Base-by-base conservation (phyloP, 768 basidiomycete species). In the Lyophyllum shimeji region DNA sequence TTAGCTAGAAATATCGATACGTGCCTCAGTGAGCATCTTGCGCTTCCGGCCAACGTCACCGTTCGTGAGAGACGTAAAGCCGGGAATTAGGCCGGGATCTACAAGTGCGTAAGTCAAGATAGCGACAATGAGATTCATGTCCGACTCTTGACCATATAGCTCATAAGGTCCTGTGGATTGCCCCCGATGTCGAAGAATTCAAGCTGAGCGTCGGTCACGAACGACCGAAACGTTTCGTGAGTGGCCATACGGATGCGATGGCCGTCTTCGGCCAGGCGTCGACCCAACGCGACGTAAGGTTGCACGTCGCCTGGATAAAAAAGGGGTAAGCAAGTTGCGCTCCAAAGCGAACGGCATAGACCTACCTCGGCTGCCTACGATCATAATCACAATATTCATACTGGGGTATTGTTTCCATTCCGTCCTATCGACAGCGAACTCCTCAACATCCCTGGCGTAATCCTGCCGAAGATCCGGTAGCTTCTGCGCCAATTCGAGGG, bases 121-220 rank as follows among this genome's bases (percentile, higher is more conserved):
- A 50, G 20, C 9, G 20, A 43, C 53, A 23, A 53, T 25, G 40
- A 20, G 18, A 33, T n/a, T 46, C 25, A 33, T 33, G 40, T 62
- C 77, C 60, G 57, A 85, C 85, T 87, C 66, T 82, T 83, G 45
- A 87, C 86, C 86, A 87, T 86, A 59, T 85, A 87, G 45, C 82
- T 82, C 85, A 87, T 86, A 11, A 87, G 68, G 52, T 84, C 82
- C 49, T 81, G 78, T 0, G 85, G 86, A 66, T 84, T 75, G 1
- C 85, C 86, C 9, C 86, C 85, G 29, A 85, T 80, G 50, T 75
- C 74, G 62, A 79, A 85, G 66, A 83, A 86, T 55, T 86, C 85
- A 5, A 86, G 68, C 1, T 78, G 79, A 13, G 74, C 67, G 0
- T 79, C 76, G 4, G 63, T 66, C 17, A 87, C 82, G 60, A 86